Conservation (phyloP, 2,329 filamentous ascomycete genomes). For the Trichoderma pleuroti region DNA sequence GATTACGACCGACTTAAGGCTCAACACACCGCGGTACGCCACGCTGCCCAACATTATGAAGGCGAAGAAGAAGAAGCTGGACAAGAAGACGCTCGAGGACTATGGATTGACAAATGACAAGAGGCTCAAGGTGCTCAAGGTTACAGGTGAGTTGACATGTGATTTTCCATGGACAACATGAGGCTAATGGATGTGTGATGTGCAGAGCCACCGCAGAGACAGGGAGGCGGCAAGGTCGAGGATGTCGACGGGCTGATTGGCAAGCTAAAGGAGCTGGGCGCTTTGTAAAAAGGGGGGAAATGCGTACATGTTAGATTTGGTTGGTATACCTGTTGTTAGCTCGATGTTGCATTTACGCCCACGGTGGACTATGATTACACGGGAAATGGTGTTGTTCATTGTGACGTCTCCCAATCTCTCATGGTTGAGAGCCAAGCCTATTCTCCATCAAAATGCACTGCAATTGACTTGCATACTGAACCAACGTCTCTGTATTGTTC, state of each 20-base stretch:
- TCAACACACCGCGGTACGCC: conserved; percentile 94
- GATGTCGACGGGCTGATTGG: conserved; percentile 91
- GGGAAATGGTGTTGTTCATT: not conserved
- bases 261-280: conserved; percentile 95
- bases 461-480: not conserved
- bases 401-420: not conserved
- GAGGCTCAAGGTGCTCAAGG: conserved; percentile 85
- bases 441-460: not conserved
- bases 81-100: conserved; percentile 84
- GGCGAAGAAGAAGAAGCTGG: conserved; percentile 99
- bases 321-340: not conserved
- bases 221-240: conserved; percentile 95
- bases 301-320: not conserved
- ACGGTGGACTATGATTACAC: not conserved
- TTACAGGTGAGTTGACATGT: conserved; percentile 62
- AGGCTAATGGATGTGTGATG: not conserved
- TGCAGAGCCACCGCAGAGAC: conserved; percentile 76
- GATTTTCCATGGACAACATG: not conserved
- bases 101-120: conserved; percentile 71
- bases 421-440: too few species aligned
- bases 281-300: conserved; percentile 55
- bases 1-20: conserved; percentile 87
- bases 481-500: not conserved
- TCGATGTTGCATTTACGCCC: not conserved
- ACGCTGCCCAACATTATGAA: conserved; percentile 99